Base-by-base conservation (phyloP, 768 basidiomycete species). In the Termitomyces sp. region DNA sequence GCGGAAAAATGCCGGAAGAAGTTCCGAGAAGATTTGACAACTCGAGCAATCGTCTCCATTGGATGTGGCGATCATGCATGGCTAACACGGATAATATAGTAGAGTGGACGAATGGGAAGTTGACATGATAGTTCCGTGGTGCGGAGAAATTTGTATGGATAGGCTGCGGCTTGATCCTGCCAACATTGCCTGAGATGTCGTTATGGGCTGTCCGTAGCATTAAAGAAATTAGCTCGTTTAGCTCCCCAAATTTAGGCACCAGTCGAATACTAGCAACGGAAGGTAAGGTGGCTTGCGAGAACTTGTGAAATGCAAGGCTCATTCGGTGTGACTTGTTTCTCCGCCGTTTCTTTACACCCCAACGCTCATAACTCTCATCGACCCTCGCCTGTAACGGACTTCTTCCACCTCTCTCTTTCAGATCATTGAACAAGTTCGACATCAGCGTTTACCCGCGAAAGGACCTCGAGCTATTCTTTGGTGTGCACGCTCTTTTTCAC, bases 391-490 rank as follows among this genome's bases (percentile, higher is more conserved):
- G 18, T 40, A 36, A 36, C 36, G 14, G 5, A 16, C 36, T 16
- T 16, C 14, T 11, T 36, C 16, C 14, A 36, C 36, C 36, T 16
- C 36, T 8, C 18, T 18, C n/a, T n/a, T 14, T 18, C 38, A 4
- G 16, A 8, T n/a, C 38, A 40, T 40, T 1, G 9, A 40, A 14
- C 11, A 73, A 94, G 46, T 92, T 87, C 63, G 92, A 92, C 3
- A 80, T 94, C 65, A 92, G 88, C 66, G 5, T 78, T 94, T 94
- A 94, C 67, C 91, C 92, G 65, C 90, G 89, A 65, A 94, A 90
- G 72, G 82, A 85, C 62, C 74, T 90, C 51, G 92, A 93, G 64
- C 78, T 92, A 3, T 73, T 79, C 22, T 93, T 92, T 71, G 72
- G 88, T 67, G 83, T 92, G 2, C 84, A 81, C 58, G 57, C 65